These are phyloP conservation scores for Bidens hawaiensis DNA, from an alignment of 140 eudicot genomes.

Conservation along the genomic window DNA sequence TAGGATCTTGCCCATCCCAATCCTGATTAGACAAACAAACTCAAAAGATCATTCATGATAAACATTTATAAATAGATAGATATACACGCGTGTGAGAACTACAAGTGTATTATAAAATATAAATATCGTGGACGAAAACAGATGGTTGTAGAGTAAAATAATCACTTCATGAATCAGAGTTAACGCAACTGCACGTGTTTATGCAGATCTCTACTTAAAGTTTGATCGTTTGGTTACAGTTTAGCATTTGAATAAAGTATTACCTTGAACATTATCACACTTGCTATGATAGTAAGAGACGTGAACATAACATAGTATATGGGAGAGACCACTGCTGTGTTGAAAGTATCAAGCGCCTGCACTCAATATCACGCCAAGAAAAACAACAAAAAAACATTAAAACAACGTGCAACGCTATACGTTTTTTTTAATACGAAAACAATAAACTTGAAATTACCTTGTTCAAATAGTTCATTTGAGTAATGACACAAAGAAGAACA, in stretches of 20 bases:
- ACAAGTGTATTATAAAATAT: too few relatives aligned
- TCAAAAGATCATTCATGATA: neutral
- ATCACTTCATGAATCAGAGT: too few relatives aligned
- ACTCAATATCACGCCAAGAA: constrained; percentile 1
- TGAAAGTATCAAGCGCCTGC: constrained; percentile 99
- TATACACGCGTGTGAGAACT: too few relatives aligned
- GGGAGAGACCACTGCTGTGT: constrained; percentile 96
- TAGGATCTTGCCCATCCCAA: constrained; percentile 55
- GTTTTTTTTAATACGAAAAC: too few relatives aligned
- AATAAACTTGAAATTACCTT: too few relatives aligned
- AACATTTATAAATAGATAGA: too few relatives aligned
- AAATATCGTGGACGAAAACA: too few relatives aligned
- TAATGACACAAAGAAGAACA: constrained; percentile 66
- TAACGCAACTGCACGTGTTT: too few relatives aligned
- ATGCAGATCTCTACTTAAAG: too few relatives aligned
- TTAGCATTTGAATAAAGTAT: neutral
- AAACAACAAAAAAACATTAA: neutral
- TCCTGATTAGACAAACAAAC: constrained; percentile 31
- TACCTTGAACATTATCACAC: constrained; percentile 98
- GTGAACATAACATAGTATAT: constrained; percentile 97
- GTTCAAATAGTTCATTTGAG: constrained; percentile 93
- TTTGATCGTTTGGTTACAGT: too few relatives aligned
- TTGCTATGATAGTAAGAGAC: constrained; percentile 84
- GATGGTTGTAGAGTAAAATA: too few relatives aligned
- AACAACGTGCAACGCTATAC: neutral